phyloP scores from a whole-genome alignment of 2,329 filamentous ascomycete species.

The Fusarium virguliforme region DNA sequence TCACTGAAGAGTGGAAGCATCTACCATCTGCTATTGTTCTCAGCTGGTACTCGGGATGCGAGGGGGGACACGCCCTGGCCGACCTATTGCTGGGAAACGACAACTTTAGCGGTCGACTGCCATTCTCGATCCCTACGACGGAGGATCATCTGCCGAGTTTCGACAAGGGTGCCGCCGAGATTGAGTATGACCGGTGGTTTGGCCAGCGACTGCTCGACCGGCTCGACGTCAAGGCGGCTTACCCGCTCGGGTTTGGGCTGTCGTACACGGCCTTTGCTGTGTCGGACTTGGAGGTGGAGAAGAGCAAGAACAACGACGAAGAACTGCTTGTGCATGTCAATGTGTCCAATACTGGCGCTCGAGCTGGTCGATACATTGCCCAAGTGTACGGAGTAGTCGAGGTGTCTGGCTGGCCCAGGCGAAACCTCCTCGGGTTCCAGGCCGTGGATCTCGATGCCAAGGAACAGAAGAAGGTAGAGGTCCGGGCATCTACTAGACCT shows the following conservation, averaged over 20 bases:
- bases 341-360: conserved; percentile 26
- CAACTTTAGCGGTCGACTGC: conserved; percentile 31
- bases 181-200: conserved; percentile 42
- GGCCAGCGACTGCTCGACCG: conserved; percentile 42
- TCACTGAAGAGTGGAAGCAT: conserved; percentile 43
- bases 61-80: conserved; percentile 41
- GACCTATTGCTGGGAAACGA: conserved; percentile 31
- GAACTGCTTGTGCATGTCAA: not conserved
- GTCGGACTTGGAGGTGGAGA: not conserved
- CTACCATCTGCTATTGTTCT: conserved; percentile 27
- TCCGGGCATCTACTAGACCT: conserved; percentile 17
- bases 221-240: conserved; percentile 27
- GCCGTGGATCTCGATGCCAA: conserved; percentile 16
- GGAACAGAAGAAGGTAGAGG: not conserved
- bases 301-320: not conserved
- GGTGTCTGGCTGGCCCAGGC: conserved; percentile 17
- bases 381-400: conserved; percentile 40
- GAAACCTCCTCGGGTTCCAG: conserved; percentile 33
- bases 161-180: conserved; percentile 29
- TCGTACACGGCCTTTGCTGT: conserved; percentile 40
- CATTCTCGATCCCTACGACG: conserved; percentile 39
- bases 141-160: conserved; percentile 38
- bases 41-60: conserved; percentile 43
- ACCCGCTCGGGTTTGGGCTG: conserved; percentile 43
- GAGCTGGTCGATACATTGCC: conserved; percentile 27